Evolutionary conservation across 805 yeast species (phyloP), one percentile per base, ranked within the genome.

Genomic region (Wickerhamiella galacta): DNA sequence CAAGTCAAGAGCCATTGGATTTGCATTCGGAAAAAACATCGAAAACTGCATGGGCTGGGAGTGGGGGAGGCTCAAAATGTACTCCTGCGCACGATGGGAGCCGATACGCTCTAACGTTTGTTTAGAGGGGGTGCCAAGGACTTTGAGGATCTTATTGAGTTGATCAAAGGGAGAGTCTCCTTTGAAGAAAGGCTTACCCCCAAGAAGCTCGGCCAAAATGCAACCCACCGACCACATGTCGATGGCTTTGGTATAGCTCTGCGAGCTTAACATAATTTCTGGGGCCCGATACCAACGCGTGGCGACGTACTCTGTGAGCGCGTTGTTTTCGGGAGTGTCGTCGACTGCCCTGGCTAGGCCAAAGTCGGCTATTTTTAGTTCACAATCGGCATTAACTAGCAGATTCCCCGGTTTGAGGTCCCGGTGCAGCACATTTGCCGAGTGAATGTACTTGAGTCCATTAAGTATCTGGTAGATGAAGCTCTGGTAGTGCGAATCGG

Each of bases 281-380:
- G 96, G 96, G 1, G 96, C 96, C 36, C 96, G 64, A 55, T 87
- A 87, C 95, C 96, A 87, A 43, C 96, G 63, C 3, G 96, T 87
- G 7, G 96, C 96, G 28, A 87, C 96, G 52, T 87, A 87, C 55
- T 87, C 96, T 2, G 96, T 87, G 93, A 87, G 77, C 52, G 73
- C 74, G 27, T 42, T 43, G 29, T 37, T 34, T 12, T 44, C 51
- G 35, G 52, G 50, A 60, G 61, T 38, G 68, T 47, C 40, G 16
- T 53, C 62, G 23, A 81, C 71, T 38, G 71, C 66, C 38, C 79
- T 36, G 1, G 96, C 95, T 28, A 87, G 63, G 0, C 96, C 96
- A 54, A 87, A 87, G 55, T 87, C 96, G 56, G 95, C 83, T 33
- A 87, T 68, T 51, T 87, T 87, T 43, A 87, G 66, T 56, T 87